Evolutionary conservation across 139 green algal species (phyloP).

Genomic region (Pleodorina starrii): DNA sequence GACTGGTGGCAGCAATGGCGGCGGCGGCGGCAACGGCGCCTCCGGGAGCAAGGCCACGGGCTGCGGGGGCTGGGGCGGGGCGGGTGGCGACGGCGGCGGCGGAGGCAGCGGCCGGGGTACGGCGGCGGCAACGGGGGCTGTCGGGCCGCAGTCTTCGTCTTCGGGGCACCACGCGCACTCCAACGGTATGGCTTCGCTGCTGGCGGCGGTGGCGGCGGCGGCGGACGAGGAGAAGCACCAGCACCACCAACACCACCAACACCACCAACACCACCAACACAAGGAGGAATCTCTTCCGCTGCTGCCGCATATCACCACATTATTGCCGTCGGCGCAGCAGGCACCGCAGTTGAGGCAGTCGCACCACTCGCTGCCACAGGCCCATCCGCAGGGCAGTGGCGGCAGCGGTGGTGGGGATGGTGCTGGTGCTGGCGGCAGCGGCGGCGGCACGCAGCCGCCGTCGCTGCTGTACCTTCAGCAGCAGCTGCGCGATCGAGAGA

Average conservation of each 20-base stretch:
- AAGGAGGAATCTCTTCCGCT: neutral
- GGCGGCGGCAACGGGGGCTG: neutral
- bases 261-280: neutral
- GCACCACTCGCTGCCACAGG: neutral
- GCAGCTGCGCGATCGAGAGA: conserved; percentile 31
- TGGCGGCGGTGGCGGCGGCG: conserved; percentile 13
- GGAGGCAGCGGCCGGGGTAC: neutral
- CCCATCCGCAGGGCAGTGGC: neutral
- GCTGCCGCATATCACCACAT: neutral
- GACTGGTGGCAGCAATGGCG: neutral
- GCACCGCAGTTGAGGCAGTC: neutral
- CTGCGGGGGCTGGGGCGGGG: neutral
- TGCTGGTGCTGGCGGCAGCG: neutral
- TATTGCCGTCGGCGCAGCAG: neutral
- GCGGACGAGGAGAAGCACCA: neutral
- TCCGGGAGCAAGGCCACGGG: neutral
- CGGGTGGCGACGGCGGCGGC: neutral
- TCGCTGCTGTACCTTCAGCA: conserved; percentile 23
- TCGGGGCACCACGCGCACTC: neutral
- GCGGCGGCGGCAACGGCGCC: neutral
- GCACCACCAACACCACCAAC: neutral
- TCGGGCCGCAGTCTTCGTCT: neutral
- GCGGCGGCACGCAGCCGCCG: neutral
- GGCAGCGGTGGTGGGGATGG: too few species aligned
- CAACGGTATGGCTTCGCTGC: neutral